Percentiles rank a stretch among this genome's conserved stretches.
Conservation (phyloP, 192 early-diverging fungal genomes). For the Coemansia sp. region DNA sequence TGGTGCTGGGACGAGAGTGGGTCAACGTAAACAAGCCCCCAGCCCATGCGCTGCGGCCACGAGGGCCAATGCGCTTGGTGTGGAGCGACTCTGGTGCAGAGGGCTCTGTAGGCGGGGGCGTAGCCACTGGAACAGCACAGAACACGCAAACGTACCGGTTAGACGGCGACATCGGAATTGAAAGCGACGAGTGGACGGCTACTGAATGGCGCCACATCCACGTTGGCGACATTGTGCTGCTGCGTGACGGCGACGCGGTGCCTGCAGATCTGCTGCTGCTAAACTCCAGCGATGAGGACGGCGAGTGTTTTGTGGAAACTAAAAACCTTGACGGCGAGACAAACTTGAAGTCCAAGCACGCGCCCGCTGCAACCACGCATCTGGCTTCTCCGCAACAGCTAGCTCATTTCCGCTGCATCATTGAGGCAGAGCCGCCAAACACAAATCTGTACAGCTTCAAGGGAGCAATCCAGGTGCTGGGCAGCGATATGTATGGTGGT, state of each 20-base stretch:
- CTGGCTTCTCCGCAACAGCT: conserved; percentile 59
- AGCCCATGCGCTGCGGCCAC: conserved; percentile 28
- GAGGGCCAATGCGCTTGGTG: conserved; percentile 48
- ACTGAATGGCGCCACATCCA: conserved; percentile 80
- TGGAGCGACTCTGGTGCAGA: conserved; percentile 45
- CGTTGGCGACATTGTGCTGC: conserved; percentile 85
- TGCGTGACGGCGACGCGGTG: conserved; percentile 80
- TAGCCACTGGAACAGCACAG: neutral
- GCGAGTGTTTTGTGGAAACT: conserved; percentile 91
- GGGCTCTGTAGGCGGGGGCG: conserved; percentile 35
- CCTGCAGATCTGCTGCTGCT: conserved; percentile 92
- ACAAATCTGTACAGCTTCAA: conserved; percentile 87
- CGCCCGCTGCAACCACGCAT: conserved; percentile 60
- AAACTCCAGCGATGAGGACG: conserved; percentile 77
- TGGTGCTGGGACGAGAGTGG: conserved; percentile 58
- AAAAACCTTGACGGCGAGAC: conserved; percentile 99
- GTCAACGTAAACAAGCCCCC: conserved; percentile 60
- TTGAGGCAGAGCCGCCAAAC: conserved; percentile 85
- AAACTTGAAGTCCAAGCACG: conserved; percentile 86
- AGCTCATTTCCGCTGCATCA: conserved; percentile 59
- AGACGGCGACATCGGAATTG: conserved; percentile 19
- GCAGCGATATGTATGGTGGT: neutral
- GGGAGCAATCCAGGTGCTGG: conserved; percentile 54
- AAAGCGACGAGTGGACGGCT: conserved; percentile 55
- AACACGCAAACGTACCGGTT: conserved; percentile 4